Conservation (phyloP, 495 filamentous ascomycete genomes). For the Trichoderma asperelloides region DNA sequence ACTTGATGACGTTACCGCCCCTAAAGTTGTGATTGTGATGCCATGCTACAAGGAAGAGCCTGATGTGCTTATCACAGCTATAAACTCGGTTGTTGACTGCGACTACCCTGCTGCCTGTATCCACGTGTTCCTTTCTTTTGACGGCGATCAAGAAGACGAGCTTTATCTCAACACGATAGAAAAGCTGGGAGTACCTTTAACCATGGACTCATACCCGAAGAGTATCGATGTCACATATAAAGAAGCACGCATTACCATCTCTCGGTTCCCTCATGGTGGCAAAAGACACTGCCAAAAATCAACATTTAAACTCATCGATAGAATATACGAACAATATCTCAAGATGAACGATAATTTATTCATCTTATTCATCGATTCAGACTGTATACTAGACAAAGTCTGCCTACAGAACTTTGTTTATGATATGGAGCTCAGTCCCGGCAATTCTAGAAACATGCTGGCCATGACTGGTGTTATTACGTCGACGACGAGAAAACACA, state of each 20-base stretch:
- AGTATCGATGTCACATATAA: conserved; percentile 88
- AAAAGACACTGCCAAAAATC: conserved; percentile 91
- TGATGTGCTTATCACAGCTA: conserved; percentile 73
- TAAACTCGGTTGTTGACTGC: conserved; percentile 88
- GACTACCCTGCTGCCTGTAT: conserved; percentile 91
- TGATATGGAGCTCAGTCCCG: conserved; percentile 96
- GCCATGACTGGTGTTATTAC: conserved; percentile 99
- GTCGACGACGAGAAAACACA: conserved; percentile 82
- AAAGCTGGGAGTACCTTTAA: conserved; percentile 75
- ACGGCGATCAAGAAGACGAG: conserved; percentile 82
- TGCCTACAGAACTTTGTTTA: conserved; percentile 98
- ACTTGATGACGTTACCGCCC: conserved; percentile 75
- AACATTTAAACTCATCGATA: conserved; percentile 92
- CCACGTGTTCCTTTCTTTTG: conserved; percentile 94
- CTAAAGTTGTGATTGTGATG: conserved; percentile 96
- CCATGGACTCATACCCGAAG: conserved; percentile 68
- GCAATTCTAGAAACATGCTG: conserved; percentile 86
- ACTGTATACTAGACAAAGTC: conserved; percentile 87
- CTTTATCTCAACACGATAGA: conserved; percentile 83
- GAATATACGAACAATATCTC: conserved; percentile 83
- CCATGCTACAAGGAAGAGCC: conserved; percentile 93
- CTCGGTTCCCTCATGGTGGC: conserved; percentile 86
- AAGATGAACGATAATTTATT: conserved; percentile 88
- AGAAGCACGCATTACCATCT: conserved; percentile 77
- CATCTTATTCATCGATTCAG: conserved; percentile 95